Base-by-base conservation (phyloP, 2,329 filamentous ascomycete species). In the Decorospora gaudefroyi region DNA sequence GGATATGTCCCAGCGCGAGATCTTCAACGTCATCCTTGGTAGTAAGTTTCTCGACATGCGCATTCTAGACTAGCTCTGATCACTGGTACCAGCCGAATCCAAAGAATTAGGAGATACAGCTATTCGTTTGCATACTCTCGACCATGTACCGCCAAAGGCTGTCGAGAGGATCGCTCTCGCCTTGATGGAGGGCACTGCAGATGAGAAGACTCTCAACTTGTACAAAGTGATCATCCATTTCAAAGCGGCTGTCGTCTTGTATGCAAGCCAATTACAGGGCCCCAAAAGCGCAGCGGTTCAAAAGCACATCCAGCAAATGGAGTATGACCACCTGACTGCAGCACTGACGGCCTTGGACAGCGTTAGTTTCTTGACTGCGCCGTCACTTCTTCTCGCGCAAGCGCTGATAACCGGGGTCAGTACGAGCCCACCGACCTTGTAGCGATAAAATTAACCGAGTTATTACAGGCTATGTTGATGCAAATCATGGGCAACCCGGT, bases 171-270 rank as follows among this genome's bases (percentile, higher is more conserved):
- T 68, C 15, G 59, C 55, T 10, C 50, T 67, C 22, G 53, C 53
- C 6, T 44, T 69, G 30, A 53, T 67, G 46, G 60, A 66, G 32
- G 57, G 57, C 13, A 59, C 39, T 10, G 62, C 51, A 2, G 61
- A 65, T 28, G 59, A 67, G 28, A 57, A 53, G 18, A 68, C 62
- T 1, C 51, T 65, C 8, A 55, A 53, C 4, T 36, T 65, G 22
- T 68, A 63, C 48, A 64, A 63, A 27, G 57, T 69, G 10, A 57
- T 67, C 18, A 52, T 68, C 10, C 64, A 68, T 42, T 65, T 62
- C 30, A 63, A 64, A 33, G 64, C 61, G 21, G 54, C 55, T 4
- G 50, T 61, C 2, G 45, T 64, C 12, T 42, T 64, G 3, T 62
- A 65, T 33, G 49, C 54, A 16, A 56, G 53, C 28, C 59, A 64